A percentile compares a stretch with the other conserved stretches of the same genome.
phyloP scores from a whole-genome alignment of 2,329 filamentous ascomycete genomes.

The Talaromyces sp. region DNA sequence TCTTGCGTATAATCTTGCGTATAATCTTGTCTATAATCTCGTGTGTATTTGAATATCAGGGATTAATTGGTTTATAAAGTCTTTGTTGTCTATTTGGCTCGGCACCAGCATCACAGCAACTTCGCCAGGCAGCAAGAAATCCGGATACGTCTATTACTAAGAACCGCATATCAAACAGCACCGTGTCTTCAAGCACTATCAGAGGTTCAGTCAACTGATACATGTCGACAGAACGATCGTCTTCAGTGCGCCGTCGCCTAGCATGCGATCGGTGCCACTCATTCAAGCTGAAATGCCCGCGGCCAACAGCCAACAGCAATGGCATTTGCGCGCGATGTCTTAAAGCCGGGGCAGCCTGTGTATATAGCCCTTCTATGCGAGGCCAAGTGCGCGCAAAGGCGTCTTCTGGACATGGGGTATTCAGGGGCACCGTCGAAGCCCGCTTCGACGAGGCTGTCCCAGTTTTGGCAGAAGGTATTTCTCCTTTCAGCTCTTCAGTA shows the following conservation, averaged over 20 bases:
- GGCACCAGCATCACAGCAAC: neutral
- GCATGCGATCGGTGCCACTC: slow-evolving; percentile 10
- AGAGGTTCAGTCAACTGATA: neutral
- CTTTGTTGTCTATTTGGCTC: neutral
- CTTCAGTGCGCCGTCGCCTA: slow-evolving; percentile 5
- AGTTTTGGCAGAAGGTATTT: neutral
- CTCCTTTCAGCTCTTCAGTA: neutral
- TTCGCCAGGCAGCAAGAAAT: neutral
- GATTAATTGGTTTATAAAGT: neutral
- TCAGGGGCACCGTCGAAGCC: neutral
- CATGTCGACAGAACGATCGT: slow-evolving; percentile 2
- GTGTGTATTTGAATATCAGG: neutral
- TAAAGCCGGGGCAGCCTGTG: slow-evolving; percentile 4
- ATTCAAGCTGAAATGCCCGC: slow-evolving; percentile 9
- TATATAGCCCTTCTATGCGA: slow-evolving; percentile 9
- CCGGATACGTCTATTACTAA: neutral
- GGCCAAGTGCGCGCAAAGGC: slow-evolving; percentile 7
- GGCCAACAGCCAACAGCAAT: neutral
- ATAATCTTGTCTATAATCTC: neutral
- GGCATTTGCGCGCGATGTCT: slow-evolving; percentile 4
- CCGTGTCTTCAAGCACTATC: neutral
- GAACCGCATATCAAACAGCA: too few species aligned
- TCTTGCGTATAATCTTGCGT: neutral
- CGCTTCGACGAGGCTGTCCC: neutral
- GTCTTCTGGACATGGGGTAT: neutral